Base-by-base conservation (phyloP, 139 green algal species). In the Chlamydomonas applanata region DNA sequence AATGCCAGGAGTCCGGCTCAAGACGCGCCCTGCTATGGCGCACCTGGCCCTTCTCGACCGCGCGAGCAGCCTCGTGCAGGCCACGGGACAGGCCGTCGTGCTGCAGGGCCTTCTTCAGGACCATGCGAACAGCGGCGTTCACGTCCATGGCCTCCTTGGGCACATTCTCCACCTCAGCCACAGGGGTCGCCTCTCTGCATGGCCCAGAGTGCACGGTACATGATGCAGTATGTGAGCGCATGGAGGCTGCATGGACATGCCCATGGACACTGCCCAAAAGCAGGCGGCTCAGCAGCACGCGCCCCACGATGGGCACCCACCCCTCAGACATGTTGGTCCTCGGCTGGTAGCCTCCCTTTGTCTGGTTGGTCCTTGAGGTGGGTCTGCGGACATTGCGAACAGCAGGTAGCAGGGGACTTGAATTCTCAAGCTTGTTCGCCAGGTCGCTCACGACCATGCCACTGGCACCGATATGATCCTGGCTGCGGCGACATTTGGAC, bases 101-200 rank as follows among this genome's bases (percentile, higher is more conserved):
- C 20, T 94, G 94, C 71, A 99, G 86, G 2, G 95, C 86, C 91
- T 98, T 99, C 90, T 98, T 99, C 70, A 99, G 89, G 59, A 99
- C 95, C 72, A 94, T 66, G 53, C 72, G 78, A 73, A 99, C 85
- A 53, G 95, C 96, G n/a, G 83, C 89, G 87, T 97, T 98, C 60
- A 98, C 87, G 86, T 99, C 95, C 90, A 99, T 95, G 68, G 94
- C 87, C 88, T 98, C 95, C 67, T 73, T 73, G 45, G 46, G 81
- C 92, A 46, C 91, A 63, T 86, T 77, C 70, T 66, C 81, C 68
- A 83, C 82, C 61, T 82, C 83, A 73, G 78, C 84, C 30, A 79
- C 77, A 60, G 84, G 70, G n/a, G 74, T 67, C 61, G 87, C 86
- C 81, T 89, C 88, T 87, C 87, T 91, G 84, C 60, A 57, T 14